These are phyloP conservation scores for Cladosporium sp. DNA, from an alignment of 2,329 filamentous ascomycete genomes.

Conservation along the genomic window DNA sequence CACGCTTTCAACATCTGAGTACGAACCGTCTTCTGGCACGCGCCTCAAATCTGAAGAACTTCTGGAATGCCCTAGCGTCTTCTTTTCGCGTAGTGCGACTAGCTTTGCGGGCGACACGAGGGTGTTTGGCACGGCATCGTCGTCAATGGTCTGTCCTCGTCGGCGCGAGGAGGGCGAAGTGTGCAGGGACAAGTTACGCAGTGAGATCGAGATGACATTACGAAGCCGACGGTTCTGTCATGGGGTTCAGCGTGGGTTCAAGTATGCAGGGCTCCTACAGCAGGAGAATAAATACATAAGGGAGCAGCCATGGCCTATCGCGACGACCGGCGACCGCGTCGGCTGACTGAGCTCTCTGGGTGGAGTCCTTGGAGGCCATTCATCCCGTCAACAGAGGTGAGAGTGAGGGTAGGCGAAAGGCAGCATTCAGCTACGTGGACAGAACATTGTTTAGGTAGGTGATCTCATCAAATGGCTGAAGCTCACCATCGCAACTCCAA, in stretches of 20 bases:
- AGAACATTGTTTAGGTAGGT: background rate
- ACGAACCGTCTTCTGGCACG: slow-evolving; percentile 22
- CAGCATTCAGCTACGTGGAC: background rate
- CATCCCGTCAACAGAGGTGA: slow-evolving; percentile 12
- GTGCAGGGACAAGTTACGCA: slow-evolving; percentile 75
- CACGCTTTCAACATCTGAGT: slow-evolving; percentile 10
- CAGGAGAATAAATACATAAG: slow-evolving; percentile 35
- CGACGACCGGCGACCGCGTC: slow-evolving; percentile 27
- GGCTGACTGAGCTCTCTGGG: slow-evolving; percentile 3
- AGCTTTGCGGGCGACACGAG: slow-evolving; percentile 63
- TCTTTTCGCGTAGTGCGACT: slow-evolving; percentile 45
- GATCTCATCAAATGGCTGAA: slow-evolving; percentile 1
- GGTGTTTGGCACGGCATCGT: slow-evolving; percentile 63
- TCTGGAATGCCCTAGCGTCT: slow-evolving; percentile 48
- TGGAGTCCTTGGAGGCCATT: slow-evolving; percentile 16
- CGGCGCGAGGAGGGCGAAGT: slow-evolving; percentile 39
- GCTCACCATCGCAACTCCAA: background rate
- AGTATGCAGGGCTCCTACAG: background rate
- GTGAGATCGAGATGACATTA: slow-evolving; percentile 77
- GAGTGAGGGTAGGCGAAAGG: background rate
- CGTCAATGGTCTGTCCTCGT: slow-evolving; percentile 63
- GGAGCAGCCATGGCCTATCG: slow-evolving; percentile 46
- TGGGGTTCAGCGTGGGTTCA: slow-evolving; percentile 2
- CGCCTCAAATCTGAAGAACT: slow-evolving; percentile 51
- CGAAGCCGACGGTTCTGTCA: slow-evolving; percentile 75